Base-by-base conservation (phyloP, 768 basidiomycete species). In the Dioszegia crocea region DNA sequence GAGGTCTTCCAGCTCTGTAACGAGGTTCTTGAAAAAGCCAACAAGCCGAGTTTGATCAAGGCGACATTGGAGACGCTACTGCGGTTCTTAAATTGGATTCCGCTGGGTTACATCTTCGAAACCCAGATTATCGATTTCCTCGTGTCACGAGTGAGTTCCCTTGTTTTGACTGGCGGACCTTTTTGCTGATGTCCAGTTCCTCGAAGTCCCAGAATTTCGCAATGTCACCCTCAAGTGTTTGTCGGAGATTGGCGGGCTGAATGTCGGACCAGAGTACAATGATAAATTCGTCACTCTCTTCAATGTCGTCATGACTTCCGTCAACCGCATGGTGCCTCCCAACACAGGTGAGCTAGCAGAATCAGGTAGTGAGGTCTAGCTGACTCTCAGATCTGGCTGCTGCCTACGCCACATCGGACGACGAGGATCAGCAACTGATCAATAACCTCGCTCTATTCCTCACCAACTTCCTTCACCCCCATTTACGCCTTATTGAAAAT, bases 1-100 rank as follows among this genome's bases (percentile, higher is more conserved):
- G 93, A 98, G 69, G 93, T 99, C 78, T 99, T 98, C 85, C 90
- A 90, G 69, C 83, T 99, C 19, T 98, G 96, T 76, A 88, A 88
- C 60, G 93, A 98, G 78, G 92, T 99, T 24, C 81, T 99, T 36
- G 91, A 92, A 73, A 92, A 94, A 76, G 93, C 94, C n/a, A 87
- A 89, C 73, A 98, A 97, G 80, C 84, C 91, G 5, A 91, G 89
- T 17, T 79, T 99, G 59, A 93, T 98, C 81, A 92, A 84, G 77
- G 89, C 88, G 16, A 98, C 94, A 2, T 80, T 99, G 63, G 94
- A 98, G 77, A 97, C 96, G 0, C 81, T 99, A 17, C 81, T 98
- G 62, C 83, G 91, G 54, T 99, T 99, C 83, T 80, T 99, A 68
- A 97, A 97, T 77, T 98, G 96, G 96, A 99, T 99, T 70, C 96